A percentile compares a stretch with the other conserved stretches of the same genome.
Conservation (phyloP, 345 rosid genomes). For the Syzygium aqueum region DNA sequence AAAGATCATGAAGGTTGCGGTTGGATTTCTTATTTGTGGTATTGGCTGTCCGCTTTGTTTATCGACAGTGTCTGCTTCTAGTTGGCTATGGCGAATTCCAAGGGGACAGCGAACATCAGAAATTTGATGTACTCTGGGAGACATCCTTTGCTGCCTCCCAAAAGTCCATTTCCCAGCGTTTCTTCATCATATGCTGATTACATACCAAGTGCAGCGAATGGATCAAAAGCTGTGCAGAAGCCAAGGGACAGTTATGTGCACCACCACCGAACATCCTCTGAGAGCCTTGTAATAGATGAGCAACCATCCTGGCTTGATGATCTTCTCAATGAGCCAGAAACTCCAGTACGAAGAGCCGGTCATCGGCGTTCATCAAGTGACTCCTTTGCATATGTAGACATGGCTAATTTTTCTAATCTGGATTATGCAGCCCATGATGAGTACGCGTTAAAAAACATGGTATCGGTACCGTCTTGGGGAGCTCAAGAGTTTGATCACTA, state of each 20-base stretch:
- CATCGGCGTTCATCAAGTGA: conserved; percentile 99
- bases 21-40: background rate
- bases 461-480: conserved; percentile 46
- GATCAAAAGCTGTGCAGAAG: conserved; percentile 66
- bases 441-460: conserved; percentile 29
- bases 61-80: conserved; percentile 22
- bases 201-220: conserved; percentile 40
- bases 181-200: conserved; percentile 60
- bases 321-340: conserved; percentile 95
- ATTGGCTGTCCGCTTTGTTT: background rate
- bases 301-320: conserved; percentile 99
- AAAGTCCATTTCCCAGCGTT: conserved; percentile 71
- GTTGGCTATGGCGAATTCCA: conserved; percentile 63
- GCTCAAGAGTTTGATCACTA: conserved; percentile 55
- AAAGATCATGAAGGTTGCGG: background rate
- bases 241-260: conserved; percentile 45
- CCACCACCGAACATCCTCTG: conserved; percentile 92
- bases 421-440: conserved; percentile 63
- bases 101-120: conserved; percentile 61
- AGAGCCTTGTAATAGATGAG: conserved; percentile 71
- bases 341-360: conserved; percentile 77
- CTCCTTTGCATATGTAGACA: conserved; percentile 78
- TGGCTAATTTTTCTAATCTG: conserved; percentile 43
- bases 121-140: conserved; percentile 65
- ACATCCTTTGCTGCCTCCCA: conserved; percentile 89